Evolutionary conservation across 176 grass and related monocot genomes (phyloP), one percentile per base, ranked within the genome.

Genomic region (Oryza brachyantha): DNA sequence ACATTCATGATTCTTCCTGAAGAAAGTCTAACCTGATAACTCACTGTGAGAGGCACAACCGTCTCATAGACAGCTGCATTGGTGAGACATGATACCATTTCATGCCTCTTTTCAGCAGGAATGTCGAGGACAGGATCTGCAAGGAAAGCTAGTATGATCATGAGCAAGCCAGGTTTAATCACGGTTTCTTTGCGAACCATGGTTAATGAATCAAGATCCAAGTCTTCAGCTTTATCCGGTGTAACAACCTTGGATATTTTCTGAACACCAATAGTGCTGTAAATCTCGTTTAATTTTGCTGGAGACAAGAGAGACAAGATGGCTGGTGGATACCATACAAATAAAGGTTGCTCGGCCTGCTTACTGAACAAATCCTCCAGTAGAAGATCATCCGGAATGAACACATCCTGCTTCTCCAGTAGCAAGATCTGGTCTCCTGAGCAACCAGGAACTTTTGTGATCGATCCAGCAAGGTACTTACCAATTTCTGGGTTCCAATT

Each of bases 301-400:
- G 22, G 58, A 80, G 26, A 61, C 27, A 80, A 69, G 36, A 55
- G 60, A 1, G 70, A 25, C 4, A 9, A 17, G 17, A 14, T 77
- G 61, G 72, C 69, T 55, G 32, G 37, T 57, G 83, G 86, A 81
- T 81, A 92, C 75, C 90, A 92, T 7, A 89, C 50, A 24, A 89
- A 92, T 13, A 89, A 35, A 52, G 83, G 42, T 14, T 84, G 60
- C 19, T 83, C n/a, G 42, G 83, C 79, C 22, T 89, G 24, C 61
- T 84, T 77, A 65, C 73, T 66, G 64, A 58, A 86, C 31, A 81
- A 81, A 64, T 75, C 48, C 46, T 68, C 75, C 26, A 67, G 32
- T 13, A 85, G 32, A 66, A 89, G 70, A 61, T 89, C 90, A 45
- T 89, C 86, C 0, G 83, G 79, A 65, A 92, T 89, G 70, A 92